Base-by-base conservation (phyloP, 495 filamentous ascomycete genomes). In the Xylaria longipes region DNA sequence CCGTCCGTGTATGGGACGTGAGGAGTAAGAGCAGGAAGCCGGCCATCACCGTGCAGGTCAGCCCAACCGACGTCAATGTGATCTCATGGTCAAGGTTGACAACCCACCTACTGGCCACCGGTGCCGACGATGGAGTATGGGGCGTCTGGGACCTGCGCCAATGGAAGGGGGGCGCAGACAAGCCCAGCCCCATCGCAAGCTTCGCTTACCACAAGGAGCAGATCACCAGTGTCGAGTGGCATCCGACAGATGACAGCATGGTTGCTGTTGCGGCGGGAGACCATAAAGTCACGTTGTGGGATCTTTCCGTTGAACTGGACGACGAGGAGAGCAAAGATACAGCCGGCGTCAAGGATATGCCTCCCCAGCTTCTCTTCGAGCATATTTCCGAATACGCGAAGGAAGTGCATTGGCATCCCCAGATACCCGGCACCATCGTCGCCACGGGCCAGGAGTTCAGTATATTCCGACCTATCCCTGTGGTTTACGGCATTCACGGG, bases 141-240 rank as follows among this genome's bases (percentile, higher is more conserved):
- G 94, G 89, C 0, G 94, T 98, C 15, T 99, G 96, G 96, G 96
- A 99, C 80, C 81, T 99, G 74, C 88, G 96, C 69, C 92, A 95
- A 75, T 98, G 96, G 92, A 97, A 97, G 82, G 78, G 79, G 31
- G 77, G 77, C 37, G 71, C 78, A 20, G 74, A 80, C 57, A 86
- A 85, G 71, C 88, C 92, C 1, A 89, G 87, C 15, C 92, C 94
- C 5, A 92, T 97, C 2, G 96, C 96, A 2, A 91, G 90, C 41
- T 99, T 98, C 81, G 87, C 90, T 74, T 98, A 97, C 86, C 96
- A 99, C 83, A 93, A 93, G 80, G 92, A 97, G 80, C 95, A 97
- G 71, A 93, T 99, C 76, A 98, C 96, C 20, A 94, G 92, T 78
- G 87, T 99, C 29, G 95, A 99, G 82, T 99, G 97, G 94, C 95